A percentile compares a stretch with the other conserved stretches of the same genome.
These are phyloP conservation scores for Verbena officinalis DNA, from an alignment of 257 asterid species.

Conservation along the genomic window DNA sequence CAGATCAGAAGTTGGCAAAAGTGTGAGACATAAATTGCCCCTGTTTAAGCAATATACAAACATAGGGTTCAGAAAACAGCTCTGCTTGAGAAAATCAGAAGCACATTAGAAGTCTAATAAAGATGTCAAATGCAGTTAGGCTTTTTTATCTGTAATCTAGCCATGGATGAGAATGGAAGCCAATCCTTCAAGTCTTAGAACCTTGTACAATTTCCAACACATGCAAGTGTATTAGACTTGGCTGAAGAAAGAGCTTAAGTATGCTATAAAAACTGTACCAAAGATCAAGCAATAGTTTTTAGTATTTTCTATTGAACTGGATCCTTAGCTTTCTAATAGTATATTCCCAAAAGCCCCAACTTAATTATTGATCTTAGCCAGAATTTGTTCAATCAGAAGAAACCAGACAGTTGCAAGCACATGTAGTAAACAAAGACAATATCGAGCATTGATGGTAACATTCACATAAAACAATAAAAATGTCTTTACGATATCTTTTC, in stretches of 20 bases:
- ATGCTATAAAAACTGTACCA: not conserved
- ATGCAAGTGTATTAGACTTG: constrained; percentile 5
- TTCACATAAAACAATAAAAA: not conserved
- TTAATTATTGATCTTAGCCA: constrained; percentile 8
- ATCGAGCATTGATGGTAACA: not conserved
- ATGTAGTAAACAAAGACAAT: not conserved
- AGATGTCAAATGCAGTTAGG: not conserved
- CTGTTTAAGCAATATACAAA: constrained; percentile 39
- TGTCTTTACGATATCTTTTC: not conserved
- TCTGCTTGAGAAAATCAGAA: constrained; percentile 10
- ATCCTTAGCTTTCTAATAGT: constrained; percentile 2
- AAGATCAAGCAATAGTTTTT: not conserved
- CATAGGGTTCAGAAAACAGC: constrained; percentile 26
- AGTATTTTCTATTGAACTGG: not conserved
- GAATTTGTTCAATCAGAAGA: constrained; percentile 4
- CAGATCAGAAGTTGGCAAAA: constrained; percentile 84
- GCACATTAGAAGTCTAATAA: constrained; percentile 2
- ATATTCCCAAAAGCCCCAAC: not conserved
- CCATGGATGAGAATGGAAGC: not conserved
- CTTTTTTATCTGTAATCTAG: constrained; percentile 3
- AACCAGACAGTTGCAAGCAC: not conserved
- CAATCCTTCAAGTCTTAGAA: not conserved
- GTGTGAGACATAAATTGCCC: constrained; percentile 79
- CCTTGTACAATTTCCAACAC: not conserved
- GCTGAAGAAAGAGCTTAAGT: not conserved